Conservation (phyloP, 495 filamentous ascomycete species). For the Penicillium arizonense region DNA sequence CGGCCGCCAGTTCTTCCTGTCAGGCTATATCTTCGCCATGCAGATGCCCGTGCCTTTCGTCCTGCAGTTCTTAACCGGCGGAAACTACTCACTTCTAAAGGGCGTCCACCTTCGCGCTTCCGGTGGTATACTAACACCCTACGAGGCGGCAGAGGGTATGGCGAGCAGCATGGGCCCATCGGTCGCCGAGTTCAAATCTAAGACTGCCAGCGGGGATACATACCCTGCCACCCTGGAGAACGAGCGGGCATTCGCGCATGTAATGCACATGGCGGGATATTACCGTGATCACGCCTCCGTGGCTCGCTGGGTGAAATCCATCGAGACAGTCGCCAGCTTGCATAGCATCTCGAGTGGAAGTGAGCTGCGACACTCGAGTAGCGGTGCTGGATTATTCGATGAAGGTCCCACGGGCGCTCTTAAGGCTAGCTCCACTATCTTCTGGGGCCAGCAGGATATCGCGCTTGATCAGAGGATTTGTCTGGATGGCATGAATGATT, state of each 20-base stretch:
- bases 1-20: conserved; percentile 37
- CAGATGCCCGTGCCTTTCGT: conserved; percentile 41
- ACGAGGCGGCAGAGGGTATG: conserved; percentile 41
- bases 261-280: conserved; percentile 43
- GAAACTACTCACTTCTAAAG: conserved; percentile 43
- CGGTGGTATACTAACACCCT: conserved; percentile 24
- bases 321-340: conserved; percentile 46
- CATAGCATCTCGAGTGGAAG: conserved; percentile 33
- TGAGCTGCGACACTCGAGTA: conserved; percentile 27
- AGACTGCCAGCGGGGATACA: conserved; percentile 29
- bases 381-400: conserved; percentile 44
- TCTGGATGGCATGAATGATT: conserved; percentile 44
- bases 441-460: conserved; percentile 51
- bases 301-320: conserved; percentile 45
- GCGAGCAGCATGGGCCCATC: conserved; percentile 44
- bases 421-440: conserved; percentile 47
- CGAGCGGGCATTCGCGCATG: conserved; percentile 28
- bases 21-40: conserved; percentile 52
- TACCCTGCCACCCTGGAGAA: conserved; percentile 31
- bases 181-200: conserved; percentile 27
- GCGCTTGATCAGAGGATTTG: conserved; percentile 38
- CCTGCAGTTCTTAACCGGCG: conserved; percentile 34
- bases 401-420: conserved; percentile 43
- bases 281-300: conserved; percentile 47
- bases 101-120: conserved; percentile 30